A percentile compares a stretch with the other conserved stretches of the same genome.
Evolutionary conservation across 2,329 filamentous ascomycete species (phyloP).

Genomic region (Pseudohalonectria lignicola): DNA sequence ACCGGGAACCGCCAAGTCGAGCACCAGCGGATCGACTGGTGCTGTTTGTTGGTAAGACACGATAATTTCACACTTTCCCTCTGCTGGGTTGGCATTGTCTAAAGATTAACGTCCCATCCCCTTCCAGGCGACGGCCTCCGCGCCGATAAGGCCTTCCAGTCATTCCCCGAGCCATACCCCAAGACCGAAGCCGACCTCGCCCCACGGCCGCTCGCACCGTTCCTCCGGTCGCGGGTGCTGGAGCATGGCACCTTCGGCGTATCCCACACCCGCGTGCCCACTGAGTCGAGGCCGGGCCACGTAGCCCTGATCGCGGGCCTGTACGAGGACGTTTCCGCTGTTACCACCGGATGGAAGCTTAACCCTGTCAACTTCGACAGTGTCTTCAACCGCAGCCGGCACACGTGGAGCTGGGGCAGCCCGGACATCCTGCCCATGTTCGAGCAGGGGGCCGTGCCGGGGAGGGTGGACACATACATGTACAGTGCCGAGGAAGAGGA

Average conservation of each 20-base stretch:
- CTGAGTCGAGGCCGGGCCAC: constrained; percentile 91
- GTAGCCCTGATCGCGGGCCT: constrained; percentile 93
- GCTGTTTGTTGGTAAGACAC: constrained; percentile 82
- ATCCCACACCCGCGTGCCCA: constrained; percentile 92
- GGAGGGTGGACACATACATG: constrained; percentile 74
- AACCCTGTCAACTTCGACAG: constrained; percentile 98
- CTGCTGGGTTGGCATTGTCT: too few species aligned
- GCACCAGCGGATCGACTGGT: constrained; percentile 84
- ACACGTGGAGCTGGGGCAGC: constrained; percentile 99
- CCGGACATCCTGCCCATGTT: constrained; percentile 98
- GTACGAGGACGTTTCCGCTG: constrained; percentile 95
- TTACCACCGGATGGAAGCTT: constrained; percentile 95
- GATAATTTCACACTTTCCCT: too few species aligned
- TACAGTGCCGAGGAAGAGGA: constrained; percentile 84
- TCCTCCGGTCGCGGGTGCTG: constrained; percentile 78
- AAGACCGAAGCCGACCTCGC: constrained; percentile 52
- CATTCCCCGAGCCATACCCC: constrained; percentile 75
- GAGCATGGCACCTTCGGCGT: constrained; percentile 92
- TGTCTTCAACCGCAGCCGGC: constrained; percentile 90
- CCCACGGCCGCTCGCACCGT: constrained; percentile 78
- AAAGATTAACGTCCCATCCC: too few species aligned
- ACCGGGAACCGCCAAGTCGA: constrained; percentile 45
- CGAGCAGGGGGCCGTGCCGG: constrained; percentile 78
- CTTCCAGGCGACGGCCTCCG: constrained; percentile 81
- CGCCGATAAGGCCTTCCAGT: constrained; percentile 96